A percentile compares a stretch with the other conserved stretches of the same genome.
These are phyloP conservation scores for Phytophthora foliorum DNA, from an alignment of 352 stramenopile genomes.

Conservation along the genomic window DNA sequence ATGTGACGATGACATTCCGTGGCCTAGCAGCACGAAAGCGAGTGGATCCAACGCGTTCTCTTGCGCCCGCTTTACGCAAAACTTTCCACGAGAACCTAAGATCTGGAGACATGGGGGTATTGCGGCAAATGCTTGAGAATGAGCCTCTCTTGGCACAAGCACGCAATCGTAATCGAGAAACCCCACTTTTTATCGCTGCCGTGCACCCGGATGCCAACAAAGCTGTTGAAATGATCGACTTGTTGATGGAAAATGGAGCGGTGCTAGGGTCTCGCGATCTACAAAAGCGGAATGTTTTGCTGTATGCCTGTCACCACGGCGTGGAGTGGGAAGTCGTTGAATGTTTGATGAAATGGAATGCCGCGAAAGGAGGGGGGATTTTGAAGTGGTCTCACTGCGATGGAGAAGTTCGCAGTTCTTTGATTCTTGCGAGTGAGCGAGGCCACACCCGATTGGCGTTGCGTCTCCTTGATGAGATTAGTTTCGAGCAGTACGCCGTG, in stretches of 20 bases:
- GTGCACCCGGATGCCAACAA: slow-evolving; percentile 2
- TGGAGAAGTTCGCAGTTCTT: background rate
- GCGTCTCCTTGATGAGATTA: slow-evolving; percentile 8
- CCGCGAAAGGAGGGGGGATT: background rate
- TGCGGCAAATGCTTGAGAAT: slow-evolving; percentile 2
- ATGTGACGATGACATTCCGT: too few species aligned
- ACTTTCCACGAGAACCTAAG: background rate
- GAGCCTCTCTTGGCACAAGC: slow-evolving; percentile 2
- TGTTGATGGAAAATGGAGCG: slow-evolving; percentile 4
- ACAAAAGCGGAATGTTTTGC: slow-evolving; percentile 6
- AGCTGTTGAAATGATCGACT: slow-evolving; percentile 11
- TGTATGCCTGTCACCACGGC: slow-evolving; percentile 5
- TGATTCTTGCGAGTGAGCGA: background rate
- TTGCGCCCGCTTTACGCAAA: background rate
- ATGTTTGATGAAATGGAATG: slow-evolving; percentile 9
- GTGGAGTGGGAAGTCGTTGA: slow-evolving; percentile 6
- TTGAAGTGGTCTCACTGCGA: slow-evolving; percentile 8
- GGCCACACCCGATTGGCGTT: background rate
- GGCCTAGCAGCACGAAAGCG: too few species aligned
- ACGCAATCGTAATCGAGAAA: slow-evolving; percentile 6
- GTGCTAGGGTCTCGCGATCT: slow-evolving; percentile 6
- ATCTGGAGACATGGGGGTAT: background rate
- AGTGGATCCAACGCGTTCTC: background rate
- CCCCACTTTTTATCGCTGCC: background rate
- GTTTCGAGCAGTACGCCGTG: background rate